A percentile compares a stretch with the other conserved stretches of the same genome.
Evolutionary conservation across 805 yeast genomes (phyloP).

Genomic region (Ascoidea rubescens): DNA sequence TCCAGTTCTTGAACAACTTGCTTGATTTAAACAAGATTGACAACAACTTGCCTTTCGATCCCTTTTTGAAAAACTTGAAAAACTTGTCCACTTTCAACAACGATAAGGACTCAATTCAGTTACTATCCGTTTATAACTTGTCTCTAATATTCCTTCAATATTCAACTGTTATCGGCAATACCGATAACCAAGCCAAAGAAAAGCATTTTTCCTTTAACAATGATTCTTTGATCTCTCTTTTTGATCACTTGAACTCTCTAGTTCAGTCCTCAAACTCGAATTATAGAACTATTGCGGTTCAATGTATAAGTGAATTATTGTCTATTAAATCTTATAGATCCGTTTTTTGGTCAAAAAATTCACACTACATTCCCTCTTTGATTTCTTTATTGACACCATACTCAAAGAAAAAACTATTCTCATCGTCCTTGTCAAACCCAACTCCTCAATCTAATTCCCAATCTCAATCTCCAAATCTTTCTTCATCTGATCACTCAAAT

Average conservation of each 20-base stretch:
- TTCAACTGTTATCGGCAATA: too few relatives aligned
- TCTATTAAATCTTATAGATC: conserved; percentile 38
- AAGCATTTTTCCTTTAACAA: conserved; percentile 10
- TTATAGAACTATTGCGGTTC: conserved; percentile 48
- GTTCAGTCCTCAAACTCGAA: conserved; percentile 23
- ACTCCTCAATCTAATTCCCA: conserved; percentile 21
- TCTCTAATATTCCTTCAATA: conserved; percentile 27
- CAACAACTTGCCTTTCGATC: conserved; percentile 33
- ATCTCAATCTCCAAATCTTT: too few relatives aligned
- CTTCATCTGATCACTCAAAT: too few relatives aligned
- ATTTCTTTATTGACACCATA: conserved; percentile 24
- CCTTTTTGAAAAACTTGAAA: conserved; percentile 34
- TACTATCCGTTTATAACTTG: conserved; percentile 41
- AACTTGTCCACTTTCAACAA: neutral
- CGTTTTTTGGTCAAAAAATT: conserved; percentile 31
- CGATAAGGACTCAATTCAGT: conserved; percentile 28
- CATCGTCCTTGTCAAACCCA: conserved; percentile 15
- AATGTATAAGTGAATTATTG: conserved; percentile 48
- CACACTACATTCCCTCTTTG: conserved; percentile 33
- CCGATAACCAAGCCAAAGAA: conserved; percentile 6
- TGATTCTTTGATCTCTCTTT: conserved; percentile 24
- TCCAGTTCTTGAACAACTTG: conserved; percentile 2
- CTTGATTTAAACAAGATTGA: conserved; percentile 6
- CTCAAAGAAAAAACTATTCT: conserved; percentile 18
- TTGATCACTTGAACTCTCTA: conserved; percentile 20